Base-by-base conservation (phyloP, 2,329 filamentous ascomycete genomes). In the Conoideocrella luteorostrata region DNA sequence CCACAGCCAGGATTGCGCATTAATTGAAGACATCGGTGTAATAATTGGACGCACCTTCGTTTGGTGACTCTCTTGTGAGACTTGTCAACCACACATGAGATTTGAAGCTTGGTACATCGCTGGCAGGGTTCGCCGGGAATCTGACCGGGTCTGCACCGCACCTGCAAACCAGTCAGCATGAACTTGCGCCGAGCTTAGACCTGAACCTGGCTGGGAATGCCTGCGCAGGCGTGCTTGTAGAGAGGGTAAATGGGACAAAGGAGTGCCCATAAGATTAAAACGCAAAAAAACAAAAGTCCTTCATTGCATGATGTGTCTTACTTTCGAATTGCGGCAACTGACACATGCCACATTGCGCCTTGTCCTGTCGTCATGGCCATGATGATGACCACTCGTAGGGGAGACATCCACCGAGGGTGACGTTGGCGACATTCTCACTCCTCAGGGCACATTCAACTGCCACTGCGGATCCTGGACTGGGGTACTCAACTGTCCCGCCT, bases 51-150 rank as follows among this genome's bases (percentile, higher is more conserved):
- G 26, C 52, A 69, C 69, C 69, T 72, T 58, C 67, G 55, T 47
- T 64, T 66, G 4, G 69, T 71, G 32, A 68, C 62, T 47, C 70
- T 61, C 55, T 72, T 72, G 46, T 72, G 69, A 39, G 62, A 62
- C 52, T 68, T 71, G 51, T 72, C 69, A 23, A 72, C 67, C 10
- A 72, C 62, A 42, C 70, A 72, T 15, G 61, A 52, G 23, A 70
- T 56, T 30, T 64, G 56, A 20, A 71, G 56, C 57, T 72, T 72
- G 45, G 62, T 56, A 47, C 70, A 72, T 37, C 70, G 62, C 46
- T 69, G 65, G 43, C 70, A 72, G 22, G 67, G 64, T 51, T 69
- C 60, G 40, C 65, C 66, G 3, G 59, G 52, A 10, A 56, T 54
- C 12, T 58, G 50, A 50, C 64, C 68, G 15, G 66, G 59, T 51